A percentile compares a stretch with the other conserved stretches of the same genome.
Conservation (phyloP, 129 eudicot genomes). For the Artemisia annua region DNA sequence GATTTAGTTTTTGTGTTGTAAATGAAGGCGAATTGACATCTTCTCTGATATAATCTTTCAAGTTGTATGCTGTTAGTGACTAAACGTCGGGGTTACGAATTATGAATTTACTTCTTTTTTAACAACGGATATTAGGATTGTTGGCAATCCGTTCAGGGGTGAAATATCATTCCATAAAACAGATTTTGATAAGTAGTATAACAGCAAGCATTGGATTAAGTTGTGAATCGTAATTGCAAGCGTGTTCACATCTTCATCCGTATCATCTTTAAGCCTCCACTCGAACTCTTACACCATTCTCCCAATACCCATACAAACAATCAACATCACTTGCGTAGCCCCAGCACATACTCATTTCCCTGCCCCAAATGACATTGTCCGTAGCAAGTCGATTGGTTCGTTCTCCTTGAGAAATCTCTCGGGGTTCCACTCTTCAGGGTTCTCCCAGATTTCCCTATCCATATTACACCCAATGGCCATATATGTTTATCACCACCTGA, state of each 20-base stretch:
- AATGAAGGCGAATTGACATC: constrained; percentile 7
- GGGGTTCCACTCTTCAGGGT: constrained; percentile 45
- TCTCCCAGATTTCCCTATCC: constrained; percentile 42
- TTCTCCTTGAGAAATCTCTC: constrained; percentile 37
- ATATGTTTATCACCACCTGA: constrained; percentile 32
- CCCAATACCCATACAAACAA: constrained; percentile 14
- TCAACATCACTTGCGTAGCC: constrained; percentile 18
- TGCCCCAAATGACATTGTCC: constrained; percentile 19
- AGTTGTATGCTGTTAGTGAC: too few species aligned
- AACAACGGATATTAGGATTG: too few species aligned
- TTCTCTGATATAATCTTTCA: background rate
- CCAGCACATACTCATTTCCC: constrained; percentile 20
- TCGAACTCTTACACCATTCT: too few species aligned
- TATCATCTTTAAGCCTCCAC: constrained; percentile 1
- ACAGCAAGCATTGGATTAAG: constrained; percentile 12
- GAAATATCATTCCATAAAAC: too few species aligned
- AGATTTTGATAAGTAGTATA: background rate
- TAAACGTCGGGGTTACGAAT: too few species aligned
- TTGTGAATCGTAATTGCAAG: constrained; percentile 10
- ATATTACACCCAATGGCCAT: constrained; percentile 42
- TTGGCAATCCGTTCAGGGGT: too few species aligned
- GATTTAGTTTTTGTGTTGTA: constrained; percentile 6
- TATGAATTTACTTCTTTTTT: too few species aligned
- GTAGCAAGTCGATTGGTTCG: constrained; percentile 7
- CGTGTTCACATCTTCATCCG: background rate